Conservation (phyloP, 257 asterid genomes). For the Solanum dulcamara region DNA sequence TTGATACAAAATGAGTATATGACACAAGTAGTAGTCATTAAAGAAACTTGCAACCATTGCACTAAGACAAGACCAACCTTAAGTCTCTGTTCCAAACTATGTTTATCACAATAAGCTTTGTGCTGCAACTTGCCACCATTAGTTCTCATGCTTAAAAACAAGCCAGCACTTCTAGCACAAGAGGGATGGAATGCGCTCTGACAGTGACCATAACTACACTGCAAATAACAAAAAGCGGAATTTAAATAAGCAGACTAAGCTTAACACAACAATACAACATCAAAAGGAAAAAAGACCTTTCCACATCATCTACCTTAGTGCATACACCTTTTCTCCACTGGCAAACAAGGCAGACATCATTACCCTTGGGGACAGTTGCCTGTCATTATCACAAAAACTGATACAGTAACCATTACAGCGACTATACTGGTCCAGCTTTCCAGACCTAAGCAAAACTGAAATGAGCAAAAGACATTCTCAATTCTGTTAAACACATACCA, state of each 20-base stretch:
- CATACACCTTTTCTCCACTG: conserved; percentile 82
- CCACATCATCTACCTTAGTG: conserved; percentile 49
- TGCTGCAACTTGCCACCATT: conserved; percentile 85
- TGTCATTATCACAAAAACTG: conserved; percentile 18
- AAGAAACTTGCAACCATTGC: background rate
- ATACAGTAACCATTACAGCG: background rate
- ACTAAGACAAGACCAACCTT: conserved; percentile 41
- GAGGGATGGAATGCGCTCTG: conserved; percentile 85
- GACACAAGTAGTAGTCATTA: background rate
- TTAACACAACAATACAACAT: background rate
- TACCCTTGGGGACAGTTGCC: conserved; percentile 58
- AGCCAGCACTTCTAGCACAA: conserved; percentile 96
- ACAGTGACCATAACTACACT: conserved; percentile 97
- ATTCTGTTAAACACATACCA: conserved; percentile 34
- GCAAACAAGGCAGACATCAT: conserved; percentile 63
- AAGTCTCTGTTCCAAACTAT: conserved; percentile 77
- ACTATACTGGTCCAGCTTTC: background rate
- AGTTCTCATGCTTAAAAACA: conserved; percentile 63
- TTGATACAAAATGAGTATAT: background rate
- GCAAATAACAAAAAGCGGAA: conserved; percentile 17
- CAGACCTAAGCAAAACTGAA: background rate
- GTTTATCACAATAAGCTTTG: conserved; percentile 93
- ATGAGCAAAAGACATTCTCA: background rate
- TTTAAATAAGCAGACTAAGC: background rate
- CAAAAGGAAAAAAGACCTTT: background rate